Conservation (phyloP, 495 filamentous ascomycete species). For the Aspergillus bridgeri region DNA sequence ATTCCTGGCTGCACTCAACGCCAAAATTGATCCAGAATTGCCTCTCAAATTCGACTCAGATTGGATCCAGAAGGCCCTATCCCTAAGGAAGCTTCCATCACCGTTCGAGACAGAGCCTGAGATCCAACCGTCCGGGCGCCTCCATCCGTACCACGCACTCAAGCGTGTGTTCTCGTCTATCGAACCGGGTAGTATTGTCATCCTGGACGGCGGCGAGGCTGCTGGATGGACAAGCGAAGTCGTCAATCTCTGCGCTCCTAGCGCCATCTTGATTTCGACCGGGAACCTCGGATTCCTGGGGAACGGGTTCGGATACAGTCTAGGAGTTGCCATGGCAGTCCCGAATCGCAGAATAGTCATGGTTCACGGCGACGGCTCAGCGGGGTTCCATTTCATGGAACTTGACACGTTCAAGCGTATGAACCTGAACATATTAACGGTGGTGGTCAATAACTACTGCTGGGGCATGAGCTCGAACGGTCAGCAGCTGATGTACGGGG, state of each 20-base stretch:
- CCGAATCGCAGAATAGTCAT: slow-evolving; percentile 22
- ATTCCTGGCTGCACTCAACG: slow-evolving; percentile 18
- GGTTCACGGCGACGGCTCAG: slow-evolving; percentile 27
- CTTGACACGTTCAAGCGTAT: slow-evolving; percentile 28
- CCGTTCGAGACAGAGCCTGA: slow-evolving; percentile 21
- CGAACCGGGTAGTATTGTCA: slow-evolving; percentile 23
- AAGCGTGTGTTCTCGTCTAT: slow-evolving; percentile 20
- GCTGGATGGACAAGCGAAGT: slow-evolving; percentile 20
- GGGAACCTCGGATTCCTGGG: slow-evolving; percentile 26
- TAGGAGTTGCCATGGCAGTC: slow-evolving; percentile 24
- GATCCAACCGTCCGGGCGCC: slow-evolving; percentile 8
- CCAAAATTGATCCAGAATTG: background rate
- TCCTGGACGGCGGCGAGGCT: slow-evolving; percentile 27
- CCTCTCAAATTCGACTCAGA: slow-evolving; percentile 8
- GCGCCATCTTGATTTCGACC: slow-evolving; percentile 19
- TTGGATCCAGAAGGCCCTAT: slow-evolving; percentile 18
- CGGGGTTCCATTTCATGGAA: slow-evolving; percentile 30
- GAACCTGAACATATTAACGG: slow-evolving; percentile 23
- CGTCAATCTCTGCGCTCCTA: slow-evolving; percentile 8
- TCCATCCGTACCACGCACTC: slow-evolving; percentile 29
- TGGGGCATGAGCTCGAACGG: slow-evolving; percentile 33
- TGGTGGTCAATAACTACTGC: slow-evolving; percentile 27
- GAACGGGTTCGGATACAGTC: slow-evolving; percentile 25
- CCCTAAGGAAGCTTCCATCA: slow-evolving; percentile 11
- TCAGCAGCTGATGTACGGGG: slow-evolving; percentile 26